phyloP scores from a whole-genome alignment of 495 filamentous ascomycete genomes.

The Penicillium paxilli region DNA sequence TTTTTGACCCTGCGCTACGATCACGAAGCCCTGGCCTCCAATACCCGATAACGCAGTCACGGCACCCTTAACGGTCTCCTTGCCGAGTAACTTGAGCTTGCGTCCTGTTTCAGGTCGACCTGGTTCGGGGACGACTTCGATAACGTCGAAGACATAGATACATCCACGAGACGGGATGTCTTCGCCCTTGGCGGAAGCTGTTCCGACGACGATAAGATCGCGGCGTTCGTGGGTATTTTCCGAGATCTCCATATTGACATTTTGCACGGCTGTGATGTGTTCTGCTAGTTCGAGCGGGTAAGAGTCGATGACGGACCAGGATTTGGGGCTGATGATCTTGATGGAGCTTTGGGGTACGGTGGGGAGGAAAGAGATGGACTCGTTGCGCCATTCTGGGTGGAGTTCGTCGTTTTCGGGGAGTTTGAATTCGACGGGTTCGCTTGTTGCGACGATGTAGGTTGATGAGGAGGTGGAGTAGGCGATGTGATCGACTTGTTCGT shows the following conservation, averaged over 20 bases:
- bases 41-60: slow-evolving; percentile 84
- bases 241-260: slow-evolving; percentile 82
- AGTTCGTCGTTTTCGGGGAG: slow-evolving; percentile 82
- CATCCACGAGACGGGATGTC: slow-evolving; percentile 82
- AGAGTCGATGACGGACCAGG: slow-evolving; percentile 73
- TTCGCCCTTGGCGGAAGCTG: slow-evolving; percentile 79
- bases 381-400: slow-evolving; percentile 74
- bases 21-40: slow-evolving; percentile 89
- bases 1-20: slow-evolving; percentile 93
- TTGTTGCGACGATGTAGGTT: slow-evolving; percentile 76
- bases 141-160: slow-evolving; percentile 89
- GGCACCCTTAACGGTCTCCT: slow-evolving; percentile 91
- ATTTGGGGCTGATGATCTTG: slow-evolving; percentile 72
- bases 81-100: slow-evolving; percentile 80
- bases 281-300: slow-evolving; percentile 67
- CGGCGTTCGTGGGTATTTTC: slow-evolving; percentile 85
- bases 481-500: slow-evolving; percentile 69
- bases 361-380: slow-evolving; percentile 66
- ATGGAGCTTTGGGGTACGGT: slow-evolving; percentile 64
- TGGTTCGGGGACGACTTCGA: slow-evolving; percentile 86
- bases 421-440: slow-evolving; percentile 65
- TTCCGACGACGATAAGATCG: slow-evolving; percentile 80
- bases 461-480: slow-evolving; percentile 72
- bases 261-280: slow-evolving; percentile 75
- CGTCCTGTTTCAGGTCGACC: slow-evolving; percentile 79